These are phyloP conservation scores for Oryza coarctata DNA, from an alignment of 176 grass and related monocot genomes.

Conservation along the genomic window DNA sequence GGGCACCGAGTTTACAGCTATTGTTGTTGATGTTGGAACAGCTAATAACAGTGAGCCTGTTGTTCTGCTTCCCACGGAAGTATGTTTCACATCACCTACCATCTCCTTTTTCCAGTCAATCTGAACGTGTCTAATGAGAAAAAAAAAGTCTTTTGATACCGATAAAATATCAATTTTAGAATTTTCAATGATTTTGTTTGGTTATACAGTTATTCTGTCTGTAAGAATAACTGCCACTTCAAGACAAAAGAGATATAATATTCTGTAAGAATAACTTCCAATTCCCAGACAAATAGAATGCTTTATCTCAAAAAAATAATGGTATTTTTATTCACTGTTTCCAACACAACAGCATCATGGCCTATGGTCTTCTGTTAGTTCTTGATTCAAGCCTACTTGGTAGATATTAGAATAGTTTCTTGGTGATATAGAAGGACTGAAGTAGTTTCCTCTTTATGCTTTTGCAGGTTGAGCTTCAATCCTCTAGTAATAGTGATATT, in stretches of 20 bases:
- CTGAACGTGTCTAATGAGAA: not conserved
- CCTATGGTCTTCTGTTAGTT: slow-evolving; percentile 9
- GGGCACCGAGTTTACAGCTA: slow-evolving; percentile 87
- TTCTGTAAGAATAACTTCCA: not conserved
- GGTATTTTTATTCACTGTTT: too few relatives aligned
- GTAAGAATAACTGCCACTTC: not conserved
- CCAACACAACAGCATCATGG: slow-evolving; percentile 13
- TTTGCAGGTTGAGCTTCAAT: slow-evolving; percentile 74
- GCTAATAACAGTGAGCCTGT: slow-evolving; percentile 59
- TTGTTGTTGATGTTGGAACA: slow-evolving; percentile 74
- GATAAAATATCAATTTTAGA: not conserved
- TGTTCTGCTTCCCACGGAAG: slow-evolving; percentile 87
- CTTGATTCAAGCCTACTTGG: not conserved
- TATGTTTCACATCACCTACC: slow-evolving; percentile 28
- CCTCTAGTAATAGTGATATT: slow-evolving; percentile 40
- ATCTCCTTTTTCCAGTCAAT: not conserved
- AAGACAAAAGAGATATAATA: not conserved
- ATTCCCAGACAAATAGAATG: not conserved
- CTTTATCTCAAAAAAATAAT: not conserved
- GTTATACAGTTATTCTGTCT: not conserved
- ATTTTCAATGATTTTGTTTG: not conserved
- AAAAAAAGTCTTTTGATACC: not conserved
- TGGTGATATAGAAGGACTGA: not conserved
- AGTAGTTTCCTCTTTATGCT: not conserved
- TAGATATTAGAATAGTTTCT: not conserved